Base-by-base conservation (phyloP, 2,329 filamentous ascomycete genomes). In the Rutstroemia sp. region DNA sequence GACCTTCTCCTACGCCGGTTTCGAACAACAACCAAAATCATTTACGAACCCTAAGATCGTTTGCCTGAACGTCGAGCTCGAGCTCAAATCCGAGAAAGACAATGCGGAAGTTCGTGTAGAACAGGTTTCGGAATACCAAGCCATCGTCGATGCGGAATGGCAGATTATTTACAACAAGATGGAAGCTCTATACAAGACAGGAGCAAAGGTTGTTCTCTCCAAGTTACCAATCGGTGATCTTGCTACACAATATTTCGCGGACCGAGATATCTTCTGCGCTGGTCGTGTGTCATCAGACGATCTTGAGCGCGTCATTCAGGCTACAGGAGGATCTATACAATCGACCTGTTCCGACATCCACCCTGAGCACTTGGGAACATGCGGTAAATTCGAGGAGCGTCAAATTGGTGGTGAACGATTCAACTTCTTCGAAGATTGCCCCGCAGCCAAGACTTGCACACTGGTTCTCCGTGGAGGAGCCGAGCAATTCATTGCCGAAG, bases 121-220 rank as follows among this genome's bases (percentile, higher is more conserved):
- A 75, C 92, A 97, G 74, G 94, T 99, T 52, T 95, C 92, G 19
- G 94, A 99, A 76, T 99, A 99, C 78, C 94, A 99, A 77, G 94
- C 94, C 61, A 96, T 99, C 66, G 94, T 99, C 71, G 94, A 99
- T 70, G 94, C 94, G 30, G 94, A 99, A 75, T 99, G 94, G 94
- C 91, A 96, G 75, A 99, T 99, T 71, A 99, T 99, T 73, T 97
- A 87, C 83, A 92, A 96, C 79, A 99, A 99, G 81, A 88, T 99
- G 72, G 94, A 99, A 77, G 90, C 92, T 49, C 77, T 96, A 54
- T 83, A 92, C 80, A 86, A 92, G 75, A 96, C 92, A 5, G 94
- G 94, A 54, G 94, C 94, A 63, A 96, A 96, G 82, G 91, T 99
- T 52, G 91, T 99, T 44, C 85, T 99, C 57, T 96, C 90, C 75